Conservation (phyloP, 2,329 filamentous ascomycete genomes). For the Fusarium sp. region DNA sequence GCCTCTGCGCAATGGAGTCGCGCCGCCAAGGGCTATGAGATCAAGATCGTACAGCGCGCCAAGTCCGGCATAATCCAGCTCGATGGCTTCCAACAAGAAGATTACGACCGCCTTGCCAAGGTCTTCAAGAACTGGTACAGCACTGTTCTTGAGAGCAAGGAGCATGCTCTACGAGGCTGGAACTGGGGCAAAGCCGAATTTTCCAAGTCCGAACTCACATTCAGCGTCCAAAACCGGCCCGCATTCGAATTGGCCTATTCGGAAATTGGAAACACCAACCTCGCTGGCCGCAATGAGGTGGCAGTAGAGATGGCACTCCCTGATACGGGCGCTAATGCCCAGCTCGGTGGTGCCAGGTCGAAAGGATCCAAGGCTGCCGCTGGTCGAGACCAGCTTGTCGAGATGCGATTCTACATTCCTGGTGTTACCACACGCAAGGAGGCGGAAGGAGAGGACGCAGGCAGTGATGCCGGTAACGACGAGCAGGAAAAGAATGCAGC, state of each 20-base stretch:
- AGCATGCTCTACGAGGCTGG: slow-evolving; percentile 96
- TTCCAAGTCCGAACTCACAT: slow-evolving; percentile 90
- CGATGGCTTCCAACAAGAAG: slow-evolving; percentile 94
- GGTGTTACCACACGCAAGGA: slow-evolving; percentile 86
- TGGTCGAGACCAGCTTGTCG: slow-evolving; percentile 90
- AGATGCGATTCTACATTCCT: slow-evolving; percentile 99
- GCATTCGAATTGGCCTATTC: slow-evolving; percentile 97
- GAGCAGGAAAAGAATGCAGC: slow-evolving; percentile 91
- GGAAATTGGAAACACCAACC: slow-evolving; percentile 96
- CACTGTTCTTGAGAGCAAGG: slow-evolving; percentile 88
- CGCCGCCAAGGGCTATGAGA: slow-evolving; percentile 89
- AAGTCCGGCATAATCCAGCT: slow-evolving; percentile 89
- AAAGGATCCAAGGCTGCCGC: slow-evolving; percentile 91
- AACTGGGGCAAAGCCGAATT: slow-evolving; percentile 99
- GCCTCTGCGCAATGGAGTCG: slow-evolving; percentile 92
- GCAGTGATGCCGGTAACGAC: slow-evolving; percentile 59
- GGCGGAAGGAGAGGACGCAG: slow-evolving; percentile 73
- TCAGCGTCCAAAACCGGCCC: slow-evolving; percentile 96
- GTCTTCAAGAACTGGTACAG: slow-evolving; percentile 99
- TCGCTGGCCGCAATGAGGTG: slow-evolving; percentile 97
- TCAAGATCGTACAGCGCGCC: slow-evolving; percentile 84
- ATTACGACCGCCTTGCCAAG: slow-evolving; percentile 89
- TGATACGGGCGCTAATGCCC: slow-evolving; percentile 77
- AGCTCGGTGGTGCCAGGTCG: slow-evolving; percentile 76
- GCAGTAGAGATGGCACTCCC: slow-evolving; percentile 91